phyloP scores from a whole-genome alignment of 2,329 filamentous ascomycete species.

The Dichotomopilus funicola region DNA sequence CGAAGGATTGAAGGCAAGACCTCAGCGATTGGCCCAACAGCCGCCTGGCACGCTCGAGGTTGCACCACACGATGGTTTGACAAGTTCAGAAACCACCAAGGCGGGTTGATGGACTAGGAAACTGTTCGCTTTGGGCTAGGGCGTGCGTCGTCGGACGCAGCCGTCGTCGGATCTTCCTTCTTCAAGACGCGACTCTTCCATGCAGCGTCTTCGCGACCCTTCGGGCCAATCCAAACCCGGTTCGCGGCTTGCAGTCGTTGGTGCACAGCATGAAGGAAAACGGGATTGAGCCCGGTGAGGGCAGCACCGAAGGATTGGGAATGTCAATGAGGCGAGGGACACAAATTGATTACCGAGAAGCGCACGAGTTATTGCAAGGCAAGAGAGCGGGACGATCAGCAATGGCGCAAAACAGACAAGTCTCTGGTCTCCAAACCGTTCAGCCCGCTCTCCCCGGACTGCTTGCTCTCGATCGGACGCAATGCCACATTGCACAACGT shows the following conservation, averaged over 20 bases:
- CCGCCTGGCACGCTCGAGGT: constrained; percentile 9
- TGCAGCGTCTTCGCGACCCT: not conserved
- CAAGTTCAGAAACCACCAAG: not conserved
- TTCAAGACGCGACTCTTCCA: too few relatives aligned
- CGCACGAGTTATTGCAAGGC: too few relatives aligned
- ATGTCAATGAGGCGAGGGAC: not conserved
- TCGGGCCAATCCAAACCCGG: not conserved
- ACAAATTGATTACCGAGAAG: too few relatives aligned
- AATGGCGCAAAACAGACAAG: too few relatives aligned
- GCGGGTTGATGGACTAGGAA: constrained; percentile 1
- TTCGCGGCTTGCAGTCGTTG: not conserved
- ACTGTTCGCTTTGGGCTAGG: not conserved
- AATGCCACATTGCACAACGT: not conserved
- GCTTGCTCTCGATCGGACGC: not conserved
- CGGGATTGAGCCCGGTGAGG: not conserved
- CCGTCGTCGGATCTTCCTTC: too few relatives aligned
- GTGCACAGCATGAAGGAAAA: not conserved
- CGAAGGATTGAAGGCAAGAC: not conserved
- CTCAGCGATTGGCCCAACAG: constrained; percentile 12
- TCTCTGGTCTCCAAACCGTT: too few relatives aligned
- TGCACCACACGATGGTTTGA: constrained; percentile 3
- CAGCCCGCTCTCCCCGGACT: too few relatives aligned
- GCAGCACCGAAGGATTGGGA: not conserved
- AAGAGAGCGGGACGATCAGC: too few relatives aligned
- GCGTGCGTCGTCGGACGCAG: not conserved